Percentiles rank a stretch among this genome's conserved stretches.
Conservation (phyloP, 2,329 filamentous ascomycete species). For the Cercospora beticola region DNA sequence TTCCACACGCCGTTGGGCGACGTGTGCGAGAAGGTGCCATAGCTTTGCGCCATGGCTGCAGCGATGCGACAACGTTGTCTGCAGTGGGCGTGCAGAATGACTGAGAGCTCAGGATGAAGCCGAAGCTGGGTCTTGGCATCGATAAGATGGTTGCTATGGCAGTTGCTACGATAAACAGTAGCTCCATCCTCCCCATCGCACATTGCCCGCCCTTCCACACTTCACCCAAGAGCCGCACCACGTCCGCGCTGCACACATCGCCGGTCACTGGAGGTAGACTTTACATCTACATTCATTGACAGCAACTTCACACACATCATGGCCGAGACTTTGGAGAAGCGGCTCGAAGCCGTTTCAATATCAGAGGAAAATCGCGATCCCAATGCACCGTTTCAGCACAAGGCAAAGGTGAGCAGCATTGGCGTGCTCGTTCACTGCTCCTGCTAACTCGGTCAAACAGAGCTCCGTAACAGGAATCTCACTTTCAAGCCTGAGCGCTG, state of each 20-base stretch:
- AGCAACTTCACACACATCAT: slow-evolving; percentile 23
- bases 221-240: not conserved
- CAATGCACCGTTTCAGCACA: slow-evolving; percentile 54
- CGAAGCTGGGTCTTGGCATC: slow-evolving; percentile 7
- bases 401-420: slow-evolving; percentile 66
- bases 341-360: slow-evolving; percentile 86
- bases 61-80: not conserved
- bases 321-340: slow-evolving; percentile 72
- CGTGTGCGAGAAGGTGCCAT: slow-evolving; percentile 21
- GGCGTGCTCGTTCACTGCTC: slow-evolving; percentile 14
- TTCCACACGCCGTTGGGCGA: slow-evolving; percentile 36
- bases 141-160: slow-evolving; percentile 9
- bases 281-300: slow-evolving; percentile 25
- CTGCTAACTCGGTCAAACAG: slow-evolving; percentile 33
- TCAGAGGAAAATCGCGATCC: slow-evolving; percentile 75
- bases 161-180: slow-evolving; percentile 1
- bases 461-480: slow-evolving; percentile 50
- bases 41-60: slow-evolving; percentile 20
- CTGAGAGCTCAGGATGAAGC: not conserved
- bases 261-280: slow-evolving; percentile 14
- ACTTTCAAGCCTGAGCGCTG: slow-evolving; percentile 48
- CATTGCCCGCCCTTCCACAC: not conserved
- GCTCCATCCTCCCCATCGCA: not conserved
- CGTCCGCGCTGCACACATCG: not conserved
- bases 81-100: not conserved